Evolutionary conservation across 1,139 yeast genomes (phyloP).

Genomic region (Sugiyamaella grinbergsii): DNA sequence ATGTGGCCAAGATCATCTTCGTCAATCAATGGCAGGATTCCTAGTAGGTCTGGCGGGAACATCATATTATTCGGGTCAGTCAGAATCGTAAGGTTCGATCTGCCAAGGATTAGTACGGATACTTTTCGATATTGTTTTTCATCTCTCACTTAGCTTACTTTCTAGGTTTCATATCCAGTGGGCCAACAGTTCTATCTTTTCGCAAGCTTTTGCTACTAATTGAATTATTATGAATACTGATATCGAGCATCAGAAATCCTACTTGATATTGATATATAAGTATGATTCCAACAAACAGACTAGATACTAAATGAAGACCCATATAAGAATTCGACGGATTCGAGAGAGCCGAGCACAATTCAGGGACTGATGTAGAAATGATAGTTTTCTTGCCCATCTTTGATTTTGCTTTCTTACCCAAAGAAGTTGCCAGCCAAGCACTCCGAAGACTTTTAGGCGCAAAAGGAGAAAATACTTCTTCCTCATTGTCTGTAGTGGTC

Average conservation of each 20-base stretch:
- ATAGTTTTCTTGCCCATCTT: slow-evolving; percentile 6
- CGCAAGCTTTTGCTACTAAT: neutral
- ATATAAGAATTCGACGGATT: slow-evolving; percentile 8
- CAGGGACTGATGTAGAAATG: slow-evolving; percentile 2
- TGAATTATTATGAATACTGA: neutral
- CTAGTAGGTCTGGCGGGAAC: slow-evolving; percentile 8
- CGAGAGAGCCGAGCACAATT: slow-evolving; percentile 8
- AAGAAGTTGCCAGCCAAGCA: slow-evolving; percentile 31
- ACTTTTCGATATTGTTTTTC: neutral
- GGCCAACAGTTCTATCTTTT: neutral
- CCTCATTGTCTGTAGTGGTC: neutral
- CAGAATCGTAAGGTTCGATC: neutral
- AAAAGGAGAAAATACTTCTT: neutral
- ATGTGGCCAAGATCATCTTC: neutral
- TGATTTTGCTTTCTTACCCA: slow-evolving; percentile 21
- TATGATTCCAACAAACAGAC: slow-evolving; percentile 24
- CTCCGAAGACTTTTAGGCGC: slow-evolving; percentile 17
- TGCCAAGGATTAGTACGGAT: neutral
- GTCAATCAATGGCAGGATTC: slow-evolving; percentile 2
- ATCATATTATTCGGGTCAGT: neutral
- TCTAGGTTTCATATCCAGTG: slow-evolving; percentile 1
- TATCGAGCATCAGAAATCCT: slow-evolving; percentile 11
- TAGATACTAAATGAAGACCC: slow-evolving; percentile 19
- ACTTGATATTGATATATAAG: slow-evolving; percentile 19
- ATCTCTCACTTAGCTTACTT: neutral